Base-by-base conservation (phyloP, 768 basidiomycete species). In the Lactarius evosmus region DNA sequence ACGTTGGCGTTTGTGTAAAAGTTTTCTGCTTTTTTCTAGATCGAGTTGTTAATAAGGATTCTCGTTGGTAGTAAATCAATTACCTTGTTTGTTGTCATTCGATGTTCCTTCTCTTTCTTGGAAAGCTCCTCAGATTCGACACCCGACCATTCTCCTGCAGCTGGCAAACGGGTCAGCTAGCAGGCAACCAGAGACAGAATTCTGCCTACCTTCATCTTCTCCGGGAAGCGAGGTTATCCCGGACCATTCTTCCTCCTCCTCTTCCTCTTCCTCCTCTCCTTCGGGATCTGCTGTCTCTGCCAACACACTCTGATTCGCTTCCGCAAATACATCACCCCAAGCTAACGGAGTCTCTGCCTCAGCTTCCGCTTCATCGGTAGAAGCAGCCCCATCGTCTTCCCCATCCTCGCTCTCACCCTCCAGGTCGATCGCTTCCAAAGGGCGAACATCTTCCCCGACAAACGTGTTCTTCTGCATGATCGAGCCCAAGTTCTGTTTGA, bases 11-110 rank as follows among this genome's bases (percentile, higher is more conserved):
- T 81, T 3, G 87, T 84, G 78, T 92, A 97, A 78, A 94, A 98
- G 78, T 98, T 98, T 61, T 82, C 80, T 11, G 91, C 85, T 76
- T 91, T 94, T 79, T 86, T 88, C 93, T 93, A n/a, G 25, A 22
- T 36, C 66, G 54, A 59, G 22, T 58, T 60, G 27, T 65, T n/a
- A n/a, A n/a, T n/a, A n/a, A n/a, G n/a, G n/a, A n/a, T n/a, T n/a
- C n/a, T n/a, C 30, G 50, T 19, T 68, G 54, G 52, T 7, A 61
- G 44, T 25, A 63, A 33, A 63, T 1, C 7, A 66, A 66, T 46
- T 73, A 88, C 91, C 79, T 99, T 99, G 80, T 87, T 93, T 1
- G 97, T 98, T 70, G 84, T 96, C 92, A 96, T 91, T 19, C 96
- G 89, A 30, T 82, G 74, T 68, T 83, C 89, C 72, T 75, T 78